Conservation (phyloP, 192 early-diverging fungal species). For the Hyaloraphidium curvatum region DNA sequence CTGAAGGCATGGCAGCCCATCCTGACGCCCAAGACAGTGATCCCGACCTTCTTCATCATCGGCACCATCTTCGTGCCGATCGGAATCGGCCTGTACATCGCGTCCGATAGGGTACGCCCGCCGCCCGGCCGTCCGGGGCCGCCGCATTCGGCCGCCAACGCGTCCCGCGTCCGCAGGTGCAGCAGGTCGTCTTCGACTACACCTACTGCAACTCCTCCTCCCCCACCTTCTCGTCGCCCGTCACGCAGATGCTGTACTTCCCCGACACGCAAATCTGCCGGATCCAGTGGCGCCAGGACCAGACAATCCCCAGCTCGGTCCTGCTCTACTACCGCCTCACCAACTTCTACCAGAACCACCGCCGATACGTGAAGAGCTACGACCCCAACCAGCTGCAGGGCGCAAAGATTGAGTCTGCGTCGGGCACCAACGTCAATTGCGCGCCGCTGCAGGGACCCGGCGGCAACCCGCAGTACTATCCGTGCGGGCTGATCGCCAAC, state of each 20-base stretch:
- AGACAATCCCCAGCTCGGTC: constrained; percentile 49
- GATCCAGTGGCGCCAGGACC: constrained; percentile 49
- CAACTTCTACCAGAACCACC: constrained; percentile 98
- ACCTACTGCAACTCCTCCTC: constrained; percentile 44
- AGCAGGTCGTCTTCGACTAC: constrained; percentile 85
- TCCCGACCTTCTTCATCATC: constrained; percentile 86
- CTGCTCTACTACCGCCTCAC: constrained; percentile 91
- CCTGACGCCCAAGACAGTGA: constrained; percentile 90
- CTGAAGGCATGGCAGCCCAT: constrained; percentile 99
- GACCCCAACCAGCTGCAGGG: constrained; percentile 68
- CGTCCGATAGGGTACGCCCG: constrained; percentile 37
- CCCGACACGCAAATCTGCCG: constrained; percentile 32
- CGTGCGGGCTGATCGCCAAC: constrained; percentile 96
- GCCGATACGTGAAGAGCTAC: constrained; percentile 82
- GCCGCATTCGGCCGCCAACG: too few relatives aligned
- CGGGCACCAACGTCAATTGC: constrained; percentile 30
- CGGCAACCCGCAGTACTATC: constrained; percentile 46
- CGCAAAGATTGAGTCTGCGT: constrained; percentile 15
- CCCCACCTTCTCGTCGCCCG: constrained; percentile 4
- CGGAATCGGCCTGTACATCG: constrained; percentile 13
- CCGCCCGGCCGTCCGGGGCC: too few relatives aligned
- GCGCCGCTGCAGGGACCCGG: constrained; percentile 27
- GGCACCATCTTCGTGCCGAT: constrained; percentile 91
- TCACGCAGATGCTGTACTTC: constrained; percentile 28
- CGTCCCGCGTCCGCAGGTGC: too few relatives aligned